Conservation (phyloP, 2,329 filamentous ascomycete species). For the Parascedosporium putredinis region DNA sequence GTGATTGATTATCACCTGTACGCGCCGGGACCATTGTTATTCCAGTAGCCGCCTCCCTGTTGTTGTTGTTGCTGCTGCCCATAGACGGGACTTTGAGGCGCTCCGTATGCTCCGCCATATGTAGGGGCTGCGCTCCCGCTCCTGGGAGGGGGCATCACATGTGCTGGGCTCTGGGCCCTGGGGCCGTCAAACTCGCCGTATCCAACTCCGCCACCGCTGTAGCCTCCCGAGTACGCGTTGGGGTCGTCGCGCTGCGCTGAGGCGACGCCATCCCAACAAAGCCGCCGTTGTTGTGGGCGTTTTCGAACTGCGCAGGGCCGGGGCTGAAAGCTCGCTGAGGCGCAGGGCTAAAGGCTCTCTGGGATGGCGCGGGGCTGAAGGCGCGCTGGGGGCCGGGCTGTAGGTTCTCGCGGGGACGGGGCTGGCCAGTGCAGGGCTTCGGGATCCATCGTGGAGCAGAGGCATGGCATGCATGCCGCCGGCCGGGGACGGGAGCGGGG, state of each 20-base stretch:
- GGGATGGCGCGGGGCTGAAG: background rate
- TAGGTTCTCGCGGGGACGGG: background rate
- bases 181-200: background rate
- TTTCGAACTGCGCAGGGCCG: background rate
- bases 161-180: background rate
- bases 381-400: background rate
- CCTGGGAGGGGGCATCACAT: constrained; percentile 1
- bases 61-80: too few relatives aligned
- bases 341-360: background rate
- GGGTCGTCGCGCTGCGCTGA: background rate
- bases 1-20: background rate
- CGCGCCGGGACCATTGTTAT: background rate
- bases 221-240: background rate
- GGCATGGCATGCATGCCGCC: background rate
- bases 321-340: background rate
- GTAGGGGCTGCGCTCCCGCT: constrained; percentile 3
- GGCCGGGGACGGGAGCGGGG: constrained; percentile 8
- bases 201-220: background rate
- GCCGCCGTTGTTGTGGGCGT: background rate
- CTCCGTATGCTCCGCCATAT: background rate
- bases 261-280: background rate
- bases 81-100: background rate
- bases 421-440: background rate
- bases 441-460: background rate
- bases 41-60: constrained; percentile 4